Base-by-base conservation (phyloP, 495 filamentous ascomycete species). In the Aspergillus wentii region DNA sequence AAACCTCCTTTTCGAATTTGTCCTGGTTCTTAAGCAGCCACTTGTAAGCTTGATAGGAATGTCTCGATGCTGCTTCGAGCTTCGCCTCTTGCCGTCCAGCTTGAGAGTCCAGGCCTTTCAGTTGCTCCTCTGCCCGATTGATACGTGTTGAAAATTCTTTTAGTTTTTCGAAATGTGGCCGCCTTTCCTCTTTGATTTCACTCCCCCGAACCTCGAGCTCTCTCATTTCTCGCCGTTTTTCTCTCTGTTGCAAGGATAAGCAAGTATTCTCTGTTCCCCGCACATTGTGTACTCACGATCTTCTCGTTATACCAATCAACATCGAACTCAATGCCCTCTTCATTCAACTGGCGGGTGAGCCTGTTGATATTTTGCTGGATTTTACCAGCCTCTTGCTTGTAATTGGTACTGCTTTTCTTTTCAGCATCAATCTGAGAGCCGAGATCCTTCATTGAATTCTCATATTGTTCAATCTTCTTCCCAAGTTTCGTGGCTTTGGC, bases 1-100 rank as follows among this genome's bases (percentile, higher is more conserved):
- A 90, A 16, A 97, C 82, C 44, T 84, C 74, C 37, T 83, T 78
- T 54, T 90, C 76, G 40, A 97, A 96, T 17, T 72, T 55, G 46
- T 75, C 57, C 28, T 72, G 76, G 56, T 97, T 79, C 2, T 79
- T 54, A 44, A 82, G 71, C 39, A 96, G 62, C 86, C 89, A 97
- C 31, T 79, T 72, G 78, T 89, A 95, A 16, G 80, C 83, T 48
- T 54, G 70, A 8, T 68, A 63, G 2, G 83, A 78, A 38, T 97
- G 86, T 0, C 20, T 28, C 3, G 83, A 81, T 2, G 68, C 1
- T 5, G 46, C 56, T 25, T 59, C 62, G 8, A 96, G 68, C 46
- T 82, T 78, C 28, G 49, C 74, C 41, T 82, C 71, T 40, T 86
- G 81, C 48, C 85, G 84, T 9, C 92, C 92, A 16, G 79, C 71